phyloP scores from a whole-genome alignment of 2,329 filamentous ascomycete species.

The Mycosphaerella sp. region DNA sequence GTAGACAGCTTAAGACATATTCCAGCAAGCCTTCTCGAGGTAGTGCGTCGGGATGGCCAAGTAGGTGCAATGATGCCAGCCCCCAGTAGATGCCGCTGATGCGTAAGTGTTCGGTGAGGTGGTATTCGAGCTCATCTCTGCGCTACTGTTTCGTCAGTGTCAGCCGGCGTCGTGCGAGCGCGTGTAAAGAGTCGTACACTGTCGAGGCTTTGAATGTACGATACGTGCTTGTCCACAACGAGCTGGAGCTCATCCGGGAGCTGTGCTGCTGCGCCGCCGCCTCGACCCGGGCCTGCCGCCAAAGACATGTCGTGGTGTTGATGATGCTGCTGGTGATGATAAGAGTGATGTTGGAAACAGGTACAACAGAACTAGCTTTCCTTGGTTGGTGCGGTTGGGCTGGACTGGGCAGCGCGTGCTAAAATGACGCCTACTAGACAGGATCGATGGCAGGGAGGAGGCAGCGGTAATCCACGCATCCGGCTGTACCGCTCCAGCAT shows the following conservation, averaged over 20 bases:
- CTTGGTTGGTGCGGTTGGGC: neutral
- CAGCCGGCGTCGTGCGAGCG: conserved; percentile 28
- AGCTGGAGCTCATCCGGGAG: conserved; percentile 47
- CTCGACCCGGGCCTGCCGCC: conserved; percentile 54
- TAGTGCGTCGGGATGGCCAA: conserved; percentile 73
- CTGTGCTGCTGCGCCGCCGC: conserved; percentile 34
- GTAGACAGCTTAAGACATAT: conserved; percentile 93
- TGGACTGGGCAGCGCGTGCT: neutral
- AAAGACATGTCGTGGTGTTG: conserved; percentile 47
- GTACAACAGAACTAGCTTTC: neutral
- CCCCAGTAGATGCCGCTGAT: conserved; percentile 98
- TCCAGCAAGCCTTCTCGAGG: conserved; percentile 74
- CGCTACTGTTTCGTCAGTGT: conserved; percentile 48
- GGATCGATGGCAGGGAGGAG: neutral
- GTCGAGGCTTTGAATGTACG: conserved; percentile 89
- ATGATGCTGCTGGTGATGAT: neutral
- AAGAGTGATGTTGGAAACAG: neutral
- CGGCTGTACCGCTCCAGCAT: neutral
- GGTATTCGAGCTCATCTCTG: conserved; percentile 94
- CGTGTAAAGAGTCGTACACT: conserved; percentile 51
- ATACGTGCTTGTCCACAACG: conserved; percentile 64
- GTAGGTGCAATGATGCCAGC: conserved; percentile 76
- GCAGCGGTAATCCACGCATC: conserved; percentile 1
- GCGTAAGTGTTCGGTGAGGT: conserved; percentile 93
- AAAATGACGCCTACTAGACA: neutral